Base-by-base conservation (phyloP, 768 basidiomycete genomes). In the Glaciozyma antarctica region DNA sequence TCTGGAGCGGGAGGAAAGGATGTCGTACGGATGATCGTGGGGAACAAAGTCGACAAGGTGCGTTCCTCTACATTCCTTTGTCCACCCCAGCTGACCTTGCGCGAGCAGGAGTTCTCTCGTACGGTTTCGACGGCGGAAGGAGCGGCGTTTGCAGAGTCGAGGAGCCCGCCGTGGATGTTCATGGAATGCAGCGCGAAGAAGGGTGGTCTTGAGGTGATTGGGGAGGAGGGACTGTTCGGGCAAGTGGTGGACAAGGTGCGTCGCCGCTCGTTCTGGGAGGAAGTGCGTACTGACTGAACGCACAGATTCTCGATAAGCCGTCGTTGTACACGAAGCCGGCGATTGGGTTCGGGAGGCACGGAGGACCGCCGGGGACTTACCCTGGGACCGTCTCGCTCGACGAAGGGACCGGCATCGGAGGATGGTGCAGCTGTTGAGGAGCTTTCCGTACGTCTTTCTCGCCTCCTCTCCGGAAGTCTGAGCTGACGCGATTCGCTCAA, bases 111-210 rank as follows among this genome's bases (percentile, higher is more conserved):
- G 74, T 88, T 87, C 78, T 90, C 88, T 15, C 83, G 94, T 5
- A 87, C 91, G 75, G 93, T 99, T 5, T 76, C 88, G 0, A 84
- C 83, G 8, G 77, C 82, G 0, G 91, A 97, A 74, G 94, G 85
- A 1, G 78, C 84, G 64, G 81, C 81, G 2, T 97, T 94, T 70
- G 94, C 94, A 34, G 59, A 59, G 13, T 49, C 54, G 0, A 78
- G 79, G 30, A 82, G 88, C 41, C 90, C 90, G 82, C 82, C 83
- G 22, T 88, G 86, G 24, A 78, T 91, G 53, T 98, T 98, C 77
- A 79, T 97, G 51, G 94, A 98, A 78, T 86, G 90, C 1, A 89
- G 87, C 0, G 94, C 94, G 0, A 97, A 97, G 83, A 95, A 90
- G 0, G 83, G 86, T 12, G 80, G 88, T 0, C 86, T 87, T 21